Conservation (phyloP, 192 early-diverging fungal genomes). For the Rhizophagus sp. region DNA sequence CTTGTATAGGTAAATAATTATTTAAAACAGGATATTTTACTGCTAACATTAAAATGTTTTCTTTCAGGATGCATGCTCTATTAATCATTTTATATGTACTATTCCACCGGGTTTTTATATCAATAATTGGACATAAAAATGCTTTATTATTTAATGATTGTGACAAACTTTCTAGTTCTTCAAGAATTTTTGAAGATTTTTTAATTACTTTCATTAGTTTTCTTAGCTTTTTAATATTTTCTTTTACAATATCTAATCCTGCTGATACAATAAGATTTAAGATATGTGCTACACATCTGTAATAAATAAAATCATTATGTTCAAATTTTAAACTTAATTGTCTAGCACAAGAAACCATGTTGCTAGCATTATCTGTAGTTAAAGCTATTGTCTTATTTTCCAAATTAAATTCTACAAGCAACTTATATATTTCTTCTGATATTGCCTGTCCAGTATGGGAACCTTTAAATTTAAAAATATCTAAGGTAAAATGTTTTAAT, state of each 20-base stretch:
- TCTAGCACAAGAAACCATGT: no score
- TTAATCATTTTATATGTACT: constrained; percentile 9
- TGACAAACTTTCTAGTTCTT: not conserved
- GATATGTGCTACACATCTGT: no score
- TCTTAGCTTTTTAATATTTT: constrained; percentile 4
- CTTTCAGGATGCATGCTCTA: not conserved
- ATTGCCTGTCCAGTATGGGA: not conserved
- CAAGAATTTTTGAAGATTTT: not conserved
- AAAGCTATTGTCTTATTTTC: no score
- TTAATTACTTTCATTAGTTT: not conserved
- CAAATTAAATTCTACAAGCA: no score
- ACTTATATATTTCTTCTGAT: not conserved
- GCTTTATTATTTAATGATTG: not conserved
- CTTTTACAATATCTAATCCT: not conserved
- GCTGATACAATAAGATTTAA: not conserved
- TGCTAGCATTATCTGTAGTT: constrained; percentile 1
- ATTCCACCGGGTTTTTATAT: not conserved
- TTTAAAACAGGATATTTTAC: not conserved
- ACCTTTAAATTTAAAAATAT: constrained; percentile 5
- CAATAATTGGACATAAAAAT: not conserved
- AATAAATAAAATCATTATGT: not conserved
- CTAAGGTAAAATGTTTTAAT: constrained; percentile 9
- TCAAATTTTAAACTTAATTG: not conserved
- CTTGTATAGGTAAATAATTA: not conserved
- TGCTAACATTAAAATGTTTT: not conserved